These are phyloP conservation scores for Candida tallmaniae DNA, from an alignment of 805 yeast species.

Conservation along the genomic window DNA sequence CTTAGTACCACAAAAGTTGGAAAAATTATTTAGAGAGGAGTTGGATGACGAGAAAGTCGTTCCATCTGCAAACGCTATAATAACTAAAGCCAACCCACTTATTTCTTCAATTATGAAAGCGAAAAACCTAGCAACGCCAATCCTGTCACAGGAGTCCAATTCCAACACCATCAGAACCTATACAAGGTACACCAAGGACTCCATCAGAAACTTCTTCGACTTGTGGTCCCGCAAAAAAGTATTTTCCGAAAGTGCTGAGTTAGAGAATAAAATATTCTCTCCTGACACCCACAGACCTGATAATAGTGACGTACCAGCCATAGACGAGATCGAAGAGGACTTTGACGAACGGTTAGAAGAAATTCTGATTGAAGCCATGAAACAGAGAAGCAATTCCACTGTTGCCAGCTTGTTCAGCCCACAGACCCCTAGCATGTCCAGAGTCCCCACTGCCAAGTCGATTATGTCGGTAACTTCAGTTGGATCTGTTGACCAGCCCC, in stretches of 20 bases:
- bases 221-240: constrained; percentile 3
- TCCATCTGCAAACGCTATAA: constrained; percentile 11
- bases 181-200: constrained; percentile 2
- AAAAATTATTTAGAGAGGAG: constrained; percentile 6
- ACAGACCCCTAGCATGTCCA: too few species aligned
- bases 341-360: neutral
- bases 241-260: constrained; percentile 12
- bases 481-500: too few species aligned
- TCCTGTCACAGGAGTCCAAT: neutral
- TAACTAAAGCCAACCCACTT: constrained; percentile 3
- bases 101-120: neutral
- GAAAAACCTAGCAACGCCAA: neutral
- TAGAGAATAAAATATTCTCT: constrained; percentile 22
- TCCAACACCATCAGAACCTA: neutral
- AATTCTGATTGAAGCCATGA: neutral
- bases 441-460: too few species aligned
- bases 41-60: constrained; percentile 12
- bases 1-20: constrained; percentile 4
- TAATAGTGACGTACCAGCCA: constrained; percentile 18
- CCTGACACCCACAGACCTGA: constrained; percentile 23
- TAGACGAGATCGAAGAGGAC: constrained; percentile 12
- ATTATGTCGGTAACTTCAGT: too few species aligned
- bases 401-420: constrained; percentile 3
- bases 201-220: constrained; percentile 1
- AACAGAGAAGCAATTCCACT: constrained; percentile 5